Evolutionary conservation across 1,284 basidiomycete genomes (phyloP), one percentile per base, ranked within the genome.

Genomic region (Salmacisia buchloeana): DNA sequence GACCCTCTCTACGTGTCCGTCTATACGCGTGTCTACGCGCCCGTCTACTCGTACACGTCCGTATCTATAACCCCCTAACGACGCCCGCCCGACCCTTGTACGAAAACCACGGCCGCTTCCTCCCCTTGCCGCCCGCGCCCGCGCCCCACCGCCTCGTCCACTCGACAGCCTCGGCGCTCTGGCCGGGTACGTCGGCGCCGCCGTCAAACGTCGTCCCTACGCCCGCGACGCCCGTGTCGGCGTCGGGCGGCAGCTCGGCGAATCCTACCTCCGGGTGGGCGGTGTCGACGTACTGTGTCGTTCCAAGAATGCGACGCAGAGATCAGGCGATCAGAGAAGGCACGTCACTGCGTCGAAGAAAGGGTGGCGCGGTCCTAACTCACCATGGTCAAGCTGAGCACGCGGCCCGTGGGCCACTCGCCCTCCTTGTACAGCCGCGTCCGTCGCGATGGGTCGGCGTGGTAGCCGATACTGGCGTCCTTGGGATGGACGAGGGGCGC

Each of bases 401-500:
- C 21, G 13, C 15, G 25, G 15, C 49, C 49, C 1, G 23, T 25
- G 7, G 7, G 18, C 49, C 49, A 54, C 4, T 27, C 13, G 6
- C 29, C 49, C 4, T 27, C 25, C n/a, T n/a, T n/a, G 13, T 15
- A 54, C 15, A 54, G 29, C 5, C 29, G 27, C 18, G 34, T 18
- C 21, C 41, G 38, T 31, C 46, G n/a, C 35, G 58, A 2, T 6
- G 23, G 52, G 27, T 69, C 61, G 25, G 25, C 18, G 45, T 64
- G 23, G 29, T 54, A 49, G 1, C 66, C 65, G n/a, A 70, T 63
- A 57, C 49, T 29, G 10, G 76, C 68, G 18, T 76, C 65, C 9
- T 65, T 65, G 2, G 77, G 77, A 34, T 79, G 77, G n/a, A 77
- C 58, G 9, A 79, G 69, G 7, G 77, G 77, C 0, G 69, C 62